Evolutionary conservation across 257 asterid genomes (phyloP), one percentile per base, ranked within the genome.

Genomic region (Fraxinus excelsior): DNA sequence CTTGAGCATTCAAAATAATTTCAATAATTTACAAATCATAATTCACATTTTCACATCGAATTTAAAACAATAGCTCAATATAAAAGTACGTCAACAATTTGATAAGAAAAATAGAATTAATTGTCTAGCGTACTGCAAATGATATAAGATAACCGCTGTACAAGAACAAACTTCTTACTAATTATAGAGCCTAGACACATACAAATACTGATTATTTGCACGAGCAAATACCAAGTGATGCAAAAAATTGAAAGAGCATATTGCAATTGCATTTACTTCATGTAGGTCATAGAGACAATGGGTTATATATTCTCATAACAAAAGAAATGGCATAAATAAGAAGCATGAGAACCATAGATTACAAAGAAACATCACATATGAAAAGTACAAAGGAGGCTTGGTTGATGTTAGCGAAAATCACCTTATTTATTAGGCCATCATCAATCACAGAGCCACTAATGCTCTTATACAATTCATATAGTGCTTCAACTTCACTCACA

Each of bases 401-500:
- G 19, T 44, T 44, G 53, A 53, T 5, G 62, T 53, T 53, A 19
- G 23, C 5, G 25, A 53, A 82, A 75, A 23, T 77, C 87, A 91
- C 99, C 98, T 93, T 96, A 86, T 84, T 93, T 82, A 96, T 96
- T 71, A 96, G 86, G 78, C 99, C 99, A 76, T 96, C 98, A 78
- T 96, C 97, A 77, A 96, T 85, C 73, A 93, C 91, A 38, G 98
- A 91, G 82, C 96, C 83, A 85, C 99, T 96, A 76, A 96, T 93
- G 89, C 94, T 93, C 94, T 93, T 96, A 87, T 88, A 96, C 82
- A 96, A 88, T 90, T 96, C 98, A 85, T 89, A 96, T n/a, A 96
- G 79, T 73, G 99, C 99, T 91, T 93, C 99, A 73, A 96, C 97
- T 87, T 96, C 99, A 81, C 99, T 96, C 77, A 96, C 98, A 72